Evolutionary conservation across 2,329 filamentous ascomycete genomes (phyloP), one percentile per base, ranked within the genome.

Genomic region (Hirsutella thompsonii): DNA sequence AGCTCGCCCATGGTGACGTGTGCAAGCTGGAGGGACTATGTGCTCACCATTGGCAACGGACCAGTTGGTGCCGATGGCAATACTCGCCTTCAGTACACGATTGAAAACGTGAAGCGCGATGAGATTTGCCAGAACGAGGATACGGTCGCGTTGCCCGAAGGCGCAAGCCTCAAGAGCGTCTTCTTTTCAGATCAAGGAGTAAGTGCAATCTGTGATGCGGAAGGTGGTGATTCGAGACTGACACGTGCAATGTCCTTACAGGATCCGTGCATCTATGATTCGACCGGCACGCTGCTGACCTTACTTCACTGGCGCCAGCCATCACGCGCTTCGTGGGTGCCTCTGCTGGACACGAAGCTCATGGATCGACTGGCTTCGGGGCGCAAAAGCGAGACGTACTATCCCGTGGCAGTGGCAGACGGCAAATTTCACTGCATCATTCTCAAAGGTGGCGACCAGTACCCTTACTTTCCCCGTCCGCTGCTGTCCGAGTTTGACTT

Each of bases 371-470:
- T 95, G 3, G 83, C 85, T 0, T 80, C 78, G 3, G 92, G 92
- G 20, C 80, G 81, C 43, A 95, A 94, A 60, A 75, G 83, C 48
- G 92, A 98, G 62, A 76, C 72, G 0, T 98, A 98, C 67, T 98
- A 89, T 75, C 92, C 92, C 1, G 86, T 98, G 26, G 92, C 92
- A 1, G 89, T 96, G 1, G 87, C 90, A 2, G 79, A 89, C 52
- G 74, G 83, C 54, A 90, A 83, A 55, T 98, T 98, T 62, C 90
- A 96, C 69, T 98, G 93, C 66, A 95, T 98, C 63, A 96, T 98
- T 52, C 79, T 98, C 55, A 98, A 98, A 64, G 92, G 92, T 47
- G 84, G 83, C 29, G 92, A 98, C 56, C 76, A 82, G 55, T 86
- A 95, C 55, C 89, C 90, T 1, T 95, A 92, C 66, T 96, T 90